Conservation (phyloP, 2,329 filamentous ascomycete species). For the Talaromyces atroroseus region DNA sequence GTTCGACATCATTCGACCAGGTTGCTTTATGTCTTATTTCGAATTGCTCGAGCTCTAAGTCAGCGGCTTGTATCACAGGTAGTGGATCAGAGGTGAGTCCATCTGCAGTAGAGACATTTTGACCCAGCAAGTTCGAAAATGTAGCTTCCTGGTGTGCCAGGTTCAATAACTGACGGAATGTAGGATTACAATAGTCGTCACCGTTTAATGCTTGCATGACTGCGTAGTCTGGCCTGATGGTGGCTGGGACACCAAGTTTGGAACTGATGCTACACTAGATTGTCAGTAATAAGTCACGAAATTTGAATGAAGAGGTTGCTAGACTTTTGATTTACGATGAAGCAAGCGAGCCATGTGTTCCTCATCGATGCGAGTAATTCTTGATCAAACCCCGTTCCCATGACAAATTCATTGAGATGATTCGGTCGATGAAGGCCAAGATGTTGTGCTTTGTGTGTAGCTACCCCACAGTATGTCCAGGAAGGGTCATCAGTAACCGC, state of each 20-base stretch:
- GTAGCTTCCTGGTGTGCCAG: neutral
- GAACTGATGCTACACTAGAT: neutral
- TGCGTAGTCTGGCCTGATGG: neutral
- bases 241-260: neutral
- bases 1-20: neutral
- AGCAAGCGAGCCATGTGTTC: neutral
- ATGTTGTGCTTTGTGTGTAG: neutral
- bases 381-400: neutral
- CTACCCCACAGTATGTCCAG: neutral
- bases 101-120: neutral
- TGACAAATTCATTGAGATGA: neutral
- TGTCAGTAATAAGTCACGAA: neutral
- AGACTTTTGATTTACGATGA: neutral
- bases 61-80: neutral
- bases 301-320: neutral
- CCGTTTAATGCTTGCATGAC: neutral
- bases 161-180: neutral
- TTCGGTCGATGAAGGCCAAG: neutral
- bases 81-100: neutral
- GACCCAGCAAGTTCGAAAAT: neutral
- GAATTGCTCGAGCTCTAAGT: neutral
- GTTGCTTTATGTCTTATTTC: neutral
- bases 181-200: neutral
- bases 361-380: neutral
- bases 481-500: neutral